These are phyloP conservation scores for Rhodotorula kratochvilovae DNA, from an alignment of 768 basidiomycete species.

Conservation along the genomic window DNA sequence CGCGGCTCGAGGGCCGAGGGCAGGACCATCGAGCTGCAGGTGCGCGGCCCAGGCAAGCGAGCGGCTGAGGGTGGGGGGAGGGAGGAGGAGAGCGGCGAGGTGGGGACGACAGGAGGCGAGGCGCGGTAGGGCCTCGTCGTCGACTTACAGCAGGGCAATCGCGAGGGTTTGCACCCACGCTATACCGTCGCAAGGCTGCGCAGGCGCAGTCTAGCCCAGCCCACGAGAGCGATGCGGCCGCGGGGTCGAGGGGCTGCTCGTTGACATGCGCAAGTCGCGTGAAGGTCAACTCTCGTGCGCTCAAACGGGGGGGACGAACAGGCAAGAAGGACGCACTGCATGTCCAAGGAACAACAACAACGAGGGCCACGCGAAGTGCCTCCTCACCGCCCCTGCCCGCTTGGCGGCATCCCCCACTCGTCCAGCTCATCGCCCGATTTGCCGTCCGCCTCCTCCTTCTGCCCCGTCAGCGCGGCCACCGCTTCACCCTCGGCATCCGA, in stretches of 20 bases:
- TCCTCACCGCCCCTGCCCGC: slow-evolving; percentile 16
- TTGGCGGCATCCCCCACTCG: slow-evolving; percentile 33
- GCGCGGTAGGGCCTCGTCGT: no score
- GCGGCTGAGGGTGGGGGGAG: neutral
- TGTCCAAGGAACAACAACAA: neutral
- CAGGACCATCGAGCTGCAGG: neutral
- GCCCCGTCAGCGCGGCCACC: neutral
- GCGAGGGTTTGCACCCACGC: no score
- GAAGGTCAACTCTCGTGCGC: no score
- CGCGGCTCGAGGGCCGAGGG: neutral
- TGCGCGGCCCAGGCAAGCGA: neutral
- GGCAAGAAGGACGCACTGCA: neutral
- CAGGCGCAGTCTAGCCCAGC: no score
- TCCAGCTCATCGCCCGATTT: slow-evolving; percentile 19
- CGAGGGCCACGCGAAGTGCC: no score
- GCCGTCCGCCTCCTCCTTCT: neutral
- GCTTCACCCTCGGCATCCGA: slow-evolving; percentile 16
- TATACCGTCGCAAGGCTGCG: no score
- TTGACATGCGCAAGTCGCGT: no score
- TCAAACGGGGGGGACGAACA: no score
- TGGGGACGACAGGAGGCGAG: no score
- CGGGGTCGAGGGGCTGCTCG: no score
- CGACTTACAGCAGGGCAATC: no score
- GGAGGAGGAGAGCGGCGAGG: neutral
- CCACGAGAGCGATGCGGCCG: neutral